Conservation (phyloP, 2,329 filamentous ascomycete genomes). For the Hymenotorrendiella dingleyae region DNA sequence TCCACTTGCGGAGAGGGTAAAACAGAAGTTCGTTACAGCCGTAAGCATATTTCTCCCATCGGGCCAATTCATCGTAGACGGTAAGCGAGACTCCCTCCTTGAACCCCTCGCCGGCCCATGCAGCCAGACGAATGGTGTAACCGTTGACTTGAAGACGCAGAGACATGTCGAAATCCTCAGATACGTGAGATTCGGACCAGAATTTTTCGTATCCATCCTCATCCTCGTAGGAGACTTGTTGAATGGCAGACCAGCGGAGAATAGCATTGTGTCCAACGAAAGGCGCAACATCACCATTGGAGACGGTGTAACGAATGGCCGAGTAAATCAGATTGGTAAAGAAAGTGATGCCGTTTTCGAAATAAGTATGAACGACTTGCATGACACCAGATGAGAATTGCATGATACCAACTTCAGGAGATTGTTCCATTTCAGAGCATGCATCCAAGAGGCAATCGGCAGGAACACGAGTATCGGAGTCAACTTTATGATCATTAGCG, state of each 20-base stretch:
- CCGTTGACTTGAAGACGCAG: slow-evolving; percentile 67
- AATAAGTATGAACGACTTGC: slow-evolving; percentile 70
- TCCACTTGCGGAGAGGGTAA: slow-evolving; percentile 69
- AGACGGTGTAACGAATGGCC: slow-evolving; percentile 70
- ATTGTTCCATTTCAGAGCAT: slow-evolving; percentile 76
- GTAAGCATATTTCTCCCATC: slow-evolving; percentile 85
- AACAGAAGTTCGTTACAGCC: slow-evolving; percentile 80
- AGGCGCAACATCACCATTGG: slow-evolving; percentile 70
- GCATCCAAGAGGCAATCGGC: slow-evolving; percentile 72
- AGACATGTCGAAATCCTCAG: slow-evolving; percentile 78
- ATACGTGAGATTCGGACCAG: slow-evolving; percentile 76
- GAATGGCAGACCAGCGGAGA: slow-evolving; percentile 68
- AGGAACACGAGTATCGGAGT: slow-evolving; percentile 75
- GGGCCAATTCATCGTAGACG: slow-evolving; percentile 76
- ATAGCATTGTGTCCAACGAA: slow-evolving; percentile 79
- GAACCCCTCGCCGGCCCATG: slow-evolving; percentile 71
- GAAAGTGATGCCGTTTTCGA: slow-evolving; percentile 65
- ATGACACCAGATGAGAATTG: slow-evolving; percentile 74
- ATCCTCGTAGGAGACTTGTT: slow-evolving; percentile 65
- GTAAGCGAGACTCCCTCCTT: slow-evolving; percentile 80
- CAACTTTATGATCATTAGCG: too few relatives aligned
- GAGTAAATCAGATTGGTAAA: slow-evolving; percentile 72
- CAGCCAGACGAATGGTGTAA: slow-evolving; percentile 67
- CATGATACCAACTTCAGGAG: slow-evolving; percentile 71
- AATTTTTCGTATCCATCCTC: slow-evolving; percentile 71